phyloP scores from a whole-genome alignment of 169 alveolate species.

The Plasmodium gallinaceum region DNA sequence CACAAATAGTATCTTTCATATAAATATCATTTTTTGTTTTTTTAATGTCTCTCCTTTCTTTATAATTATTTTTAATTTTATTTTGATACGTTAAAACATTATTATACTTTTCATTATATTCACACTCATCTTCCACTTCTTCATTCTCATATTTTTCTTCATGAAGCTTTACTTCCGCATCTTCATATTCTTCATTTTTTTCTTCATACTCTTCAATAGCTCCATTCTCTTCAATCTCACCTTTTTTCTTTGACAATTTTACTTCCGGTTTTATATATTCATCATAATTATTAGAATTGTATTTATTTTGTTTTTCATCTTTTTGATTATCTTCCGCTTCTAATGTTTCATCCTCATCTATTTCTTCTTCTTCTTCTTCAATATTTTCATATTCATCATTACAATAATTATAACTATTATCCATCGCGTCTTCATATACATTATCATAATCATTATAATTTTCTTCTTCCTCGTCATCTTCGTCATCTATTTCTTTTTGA shows the following conservation, averaged over 20 bases:
- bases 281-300: slow-evolving; percentile 3
- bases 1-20: neutral
- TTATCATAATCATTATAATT: neutral
- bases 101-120: neutral
- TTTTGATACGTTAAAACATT: neutral
- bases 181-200: slow-evolving; percentile 1
- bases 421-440: neutral
- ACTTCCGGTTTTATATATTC: slow-evolving; percentile 2
- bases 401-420: slow-evolving; percentile 14
- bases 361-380: neutral
- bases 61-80: neutral
- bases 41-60: neutral
- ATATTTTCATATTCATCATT: slow-evolving; percentile 9
- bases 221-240: neutral
- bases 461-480: slow-evolving; percentile 16
- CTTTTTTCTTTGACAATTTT: neutral
- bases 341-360: neutral
- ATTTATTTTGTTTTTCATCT: neutral
- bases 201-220: neutral
- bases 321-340: neutral
- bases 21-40: neutral
- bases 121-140: neutral
- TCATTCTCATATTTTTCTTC: neutral
- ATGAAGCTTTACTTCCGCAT: too few relatives aligned
- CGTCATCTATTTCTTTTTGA: neutral